A percentile compares a stretch with the other conserved stretches of the same genome.
Conservation (phyloP, 495 filamentous ascomycete species). For the Aspergillus saccharolyticus region DNA sequence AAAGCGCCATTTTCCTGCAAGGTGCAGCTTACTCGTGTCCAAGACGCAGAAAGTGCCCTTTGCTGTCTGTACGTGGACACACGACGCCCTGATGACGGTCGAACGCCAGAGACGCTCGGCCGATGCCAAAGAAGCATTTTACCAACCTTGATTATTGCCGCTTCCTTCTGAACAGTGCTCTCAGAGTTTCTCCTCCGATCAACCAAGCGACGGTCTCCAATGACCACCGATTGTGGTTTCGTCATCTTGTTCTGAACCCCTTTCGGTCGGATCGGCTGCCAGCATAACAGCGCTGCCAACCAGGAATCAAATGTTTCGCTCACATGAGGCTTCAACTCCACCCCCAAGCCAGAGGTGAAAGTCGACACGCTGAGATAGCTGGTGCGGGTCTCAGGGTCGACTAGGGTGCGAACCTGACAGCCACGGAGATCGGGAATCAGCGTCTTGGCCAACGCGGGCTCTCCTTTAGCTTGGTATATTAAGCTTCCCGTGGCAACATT, state of each 20-base stretch:
- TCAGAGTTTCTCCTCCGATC: constrained; percentile 59
- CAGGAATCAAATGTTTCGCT: constrained; percentile 79
- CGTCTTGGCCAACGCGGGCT: constrained; percentile 52
- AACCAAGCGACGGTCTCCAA: constrained; percentile 45
- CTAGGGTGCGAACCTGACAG: constrained; percentile 70
- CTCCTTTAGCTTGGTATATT: constrained; percentile 53
- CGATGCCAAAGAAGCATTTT: constrained; percentile 88
- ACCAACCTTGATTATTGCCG: constrained; percentile 93
- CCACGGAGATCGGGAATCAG: constrained; percentile 79
- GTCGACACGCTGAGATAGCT: constrained; percentile 80
- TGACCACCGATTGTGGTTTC: constrained; percentile 53
- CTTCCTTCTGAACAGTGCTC: constrained; percentile 60
- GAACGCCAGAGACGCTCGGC: constrained; percentile 39
- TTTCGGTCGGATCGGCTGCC: constrained; percentile 82
- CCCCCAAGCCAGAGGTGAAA: constrained; percentile 59
- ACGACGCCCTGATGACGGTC: constrained; percentile 36
- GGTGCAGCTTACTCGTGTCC: constrained; percentile 87
- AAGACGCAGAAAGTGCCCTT: constrained; percentile 54
- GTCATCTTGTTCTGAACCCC: constrained; percentile 70
- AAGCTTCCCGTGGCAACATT: constrained; percentile 52
- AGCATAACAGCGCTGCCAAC: constrained; percentile 89
- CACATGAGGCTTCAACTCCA: constrained; percentile 70
- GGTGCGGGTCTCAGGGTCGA: constrained; percentile 55
- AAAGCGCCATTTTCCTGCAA: constrained; percentile 94
- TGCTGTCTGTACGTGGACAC: constrained; percentile 52